phyloP scores from a whole-genome alignment of 2,329 filamentous ascomycete genomes.

The Epichloe coenophiala region DNA sequence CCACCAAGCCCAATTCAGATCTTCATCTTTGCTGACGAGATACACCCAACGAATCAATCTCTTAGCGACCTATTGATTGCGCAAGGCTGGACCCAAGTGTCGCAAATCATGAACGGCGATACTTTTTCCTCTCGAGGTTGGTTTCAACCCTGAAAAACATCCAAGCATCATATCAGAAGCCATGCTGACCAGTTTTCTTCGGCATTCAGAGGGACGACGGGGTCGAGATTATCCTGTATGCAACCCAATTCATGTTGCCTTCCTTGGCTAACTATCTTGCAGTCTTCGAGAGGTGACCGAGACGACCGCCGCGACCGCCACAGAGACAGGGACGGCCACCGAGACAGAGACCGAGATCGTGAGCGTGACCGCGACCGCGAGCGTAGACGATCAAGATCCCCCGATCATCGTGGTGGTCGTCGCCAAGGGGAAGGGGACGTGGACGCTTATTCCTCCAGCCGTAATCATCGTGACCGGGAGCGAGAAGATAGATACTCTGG shows the following conservation, averaged over 20 bases:
- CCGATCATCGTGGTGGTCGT: constrained; percentile 48
- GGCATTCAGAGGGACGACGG: constrained; percentile 32
- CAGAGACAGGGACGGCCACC: constrained; percentile 36
- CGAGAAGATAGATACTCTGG: constrained; percentile 82
- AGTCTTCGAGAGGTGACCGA: constrained; percentile 19
- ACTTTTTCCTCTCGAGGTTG: constrained; percentile 57
- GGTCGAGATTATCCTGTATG: constrained; percentile 42
- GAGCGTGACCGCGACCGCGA: constrained; percentile 35
- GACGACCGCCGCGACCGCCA: constrained; percentile 31
- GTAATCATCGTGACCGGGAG: constrained; percentile 84
- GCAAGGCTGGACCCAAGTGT: constrained; percentile 6
- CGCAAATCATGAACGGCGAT: constrained; percentile 65
- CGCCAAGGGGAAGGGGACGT: constrained; percentile 64
- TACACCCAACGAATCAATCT: constrained; percentile 1
- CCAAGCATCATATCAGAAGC: not conserved
- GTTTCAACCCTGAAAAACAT: constrained; percentile 11
- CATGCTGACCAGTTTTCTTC: constrained; percentile 9
- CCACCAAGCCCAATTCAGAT: not conserved
- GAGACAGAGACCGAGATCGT: constrained; percentile 61
- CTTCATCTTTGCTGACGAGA: constrained; percentile 1
- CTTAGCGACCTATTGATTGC: constrained; percentile 5
- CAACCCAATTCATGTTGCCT: constrained; percentile 8
- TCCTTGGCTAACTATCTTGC: constrained; percentile 9
- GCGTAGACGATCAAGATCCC: constrained; percentile 75
- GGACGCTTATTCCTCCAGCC: constrained; percentile 85